phyloP scores from a whole-genome alignment of 306 rosid genomes.

The Casuarina equisetifolia region DNA sequence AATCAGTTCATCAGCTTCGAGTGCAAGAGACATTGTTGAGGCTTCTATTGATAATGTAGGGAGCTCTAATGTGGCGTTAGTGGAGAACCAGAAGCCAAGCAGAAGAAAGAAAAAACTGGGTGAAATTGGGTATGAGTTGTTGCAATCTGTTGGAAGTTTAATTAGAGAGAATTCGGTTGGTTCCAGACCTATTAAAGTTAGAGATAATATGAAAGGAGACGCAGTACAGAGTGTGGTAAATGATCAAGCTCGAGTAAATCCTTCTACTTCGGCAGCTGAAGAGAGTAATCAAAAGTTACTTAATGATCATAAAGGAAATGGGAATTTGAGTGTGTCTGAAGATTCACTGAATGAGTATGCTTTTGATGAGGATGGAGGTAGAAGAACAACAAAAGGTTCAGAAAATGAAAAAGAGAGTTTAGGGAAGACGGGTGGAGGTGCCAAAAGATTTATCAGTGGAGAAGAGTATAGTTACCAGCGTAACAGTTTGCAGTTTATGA shows the following conservation, averaged over 20 bases:
- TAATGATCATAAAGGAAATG: conserved; percentile 29
- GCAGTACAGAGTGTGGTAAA: conserved; percentile 20
- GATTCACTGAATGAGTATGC: conserved; percentile 27
- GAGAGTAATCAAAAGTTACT: conserved; percentile 34
- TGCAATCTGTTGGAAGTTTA: conserved; percentile 55
- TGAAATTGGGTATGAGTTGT: conserved; percentile 53
- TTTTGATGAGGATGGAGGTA: conserved; percentile 35
- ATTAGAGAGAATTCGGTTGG: conserved; percentile 52
- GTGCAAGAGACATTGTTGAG: conserved; percentile 48
- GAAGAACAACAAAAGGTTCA: conserved; percentile 27
- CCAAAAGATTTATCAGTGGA: conserved; percentile 23
- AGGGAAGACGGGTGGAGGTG: conserved; percentile 30
- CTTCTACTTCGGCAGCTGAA: conserved; percentile 26
- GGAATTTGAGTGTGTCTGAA: conserved; percentile 33
- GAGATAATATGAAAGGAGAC: conserved; percentile 47
- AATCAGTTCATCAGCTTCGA: conserved; percentile 38
- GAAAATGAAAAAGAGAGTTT: conserved; percentile 32
- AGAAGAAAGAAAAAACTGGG: conserved; percentile 63
- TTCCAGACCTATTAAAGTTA: conserved; percentile 47
- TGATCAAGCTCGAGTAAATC: conserved; percentile 40
- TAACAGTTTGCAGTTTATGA: conserved; percentile 45
- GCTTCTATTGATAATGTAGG: conserved; percentile 47
- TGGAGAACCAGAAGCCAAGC: conserved; percentile 52
- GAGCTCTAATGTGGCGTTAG: conserved; percentile 33
- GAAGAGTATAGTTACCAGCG: conserved; percentile 45